These are phyloP conservation scores for Omphalea diandra DNA, from an alignment of 441 rosid species.

Conservation along the genomic window DNA sequence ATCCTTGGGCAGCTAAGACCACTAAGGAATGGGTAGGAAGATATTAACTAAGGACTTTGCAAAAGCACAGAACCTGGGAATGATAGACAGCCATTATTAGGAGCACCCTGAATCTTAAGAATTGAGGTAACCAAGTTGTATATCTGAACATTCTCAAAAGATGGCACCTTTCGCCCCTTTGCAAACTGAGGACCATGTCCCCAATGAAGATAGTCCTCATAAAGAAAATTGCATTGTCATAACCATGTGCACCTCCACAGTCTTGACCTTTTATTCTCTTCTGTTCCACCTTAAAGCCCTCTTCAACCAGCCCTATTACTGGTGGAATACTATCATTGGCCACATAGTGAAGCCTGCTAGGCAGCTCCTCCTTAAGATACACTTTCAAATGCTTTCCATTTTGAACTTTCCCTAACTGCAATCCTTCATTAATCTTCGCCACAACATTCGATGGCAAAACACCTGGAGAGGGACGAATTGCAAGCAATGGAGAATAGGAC, in stretches of 20 bases:
- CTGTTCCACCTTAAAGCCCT: conserved; percentile 76
- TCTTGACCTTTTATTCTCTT: conserved; percentile 48
- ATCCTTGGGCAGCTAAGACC: conserved; percentile 9
- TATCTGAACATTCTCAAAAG: conserved; percentile 91
- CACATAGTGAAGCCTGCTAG: conserved; percentile 73
- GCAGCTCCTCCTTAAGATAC: conserved; percentile 84
- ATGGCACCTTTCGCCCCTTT: conserved; percentile 73
- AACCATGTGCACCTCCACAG: conserved; percentile 93
- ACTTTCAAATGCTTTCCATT: conserved; percentile 72
- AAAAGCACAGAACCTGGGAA: conserved; percentile 49
- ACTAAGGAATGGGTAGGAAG: not conserved
- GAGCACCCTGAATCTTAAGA: conserved; percentile 62
- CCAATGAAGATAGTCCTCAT: conserved; percentile 92
- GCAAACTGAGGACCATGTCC: conserved; percentile 86
- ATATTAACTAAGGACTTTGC: conserved; percentile 24
- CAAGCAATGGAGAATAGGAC: conserved; percentile 60
- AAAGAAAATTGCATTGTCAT: conserved; percentile 88
- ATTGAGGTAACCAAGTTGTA: conserved; percentile 79
- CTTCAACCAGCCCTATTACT: conserved; percentile 70
- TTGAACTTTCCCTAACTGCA: conserved; percentile 66
- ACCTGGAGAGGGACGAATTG: conserved; percentile 62
- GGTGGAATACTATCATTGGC: conserved; percentile 74
- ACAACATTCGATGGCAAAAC: conserved; percentile 42
- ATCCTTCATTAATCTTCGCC: conserved; percentile 74
- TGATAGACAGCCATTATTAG: conserved; percentile 66